Evolutionary conservation across 2,329 filamentous ascomycete species (phyloP), one percentile per base, ranked within the genome.

Genomic region (Monilinia vaccinii-corymbosi): DNA sequence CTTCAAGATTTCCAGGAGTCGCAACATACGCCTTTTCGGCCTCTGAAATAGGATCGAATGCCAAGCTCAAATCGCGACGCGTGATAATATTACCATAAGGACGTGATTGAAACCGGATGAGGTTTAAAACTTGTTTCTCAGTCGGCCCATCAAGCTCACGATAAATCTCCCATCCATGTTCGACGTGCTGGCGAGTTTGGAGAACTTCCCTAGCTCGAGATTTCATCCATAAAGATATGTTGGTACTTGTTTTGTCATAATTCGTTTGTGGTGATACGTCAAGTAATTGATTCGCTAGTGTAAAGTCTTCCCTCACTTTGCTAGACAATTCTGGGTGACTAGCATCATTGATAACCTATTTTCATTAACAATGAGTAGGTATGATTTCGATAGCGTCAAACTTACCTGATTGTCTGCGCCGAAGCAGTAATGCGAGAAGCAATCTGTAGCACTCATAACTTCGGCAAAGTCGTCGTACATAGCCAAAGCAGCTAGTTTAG

Each of bases 361-460:
- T 9, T 23, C 10, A 42, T 66, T 61, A 67, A 59, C 36, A 53
- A 8, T 14, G 23, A 48, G 34, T 25, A 11, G 34, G 59, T 16
- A 7, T 38, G 28, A 18, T 64, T 28, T 28, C 40, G 31, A 28
- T 25, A 10, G 21, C 42, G 2, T 47, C 42, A 40, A 21, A 47
- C 62, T 60, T 65, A 70, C 69, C 59, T 69, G 57, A 28, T 69
- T 63, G 11, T 67, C 63, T 52, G 58, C 32, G 21, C 65, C 67
- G 62, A 71, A 70, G 25, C 63, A 61, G 4, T 60, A 56, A 32
- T 61, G 61, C 32, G 70, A 69, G 68, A 78, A 82, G 2, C 86
- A 61, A 71, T 94, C 89, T 23, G 83, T 80, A 44, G 80, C 79
- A 70, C 89, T 91, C 73, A 89, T 76, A 1, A 78, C 73, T 10